These are phyloP conservation scores for Lagerstroemia fauriei DNA, from an alignment of 441 rosid genomes.

Conservation along the genomic window DNA sequence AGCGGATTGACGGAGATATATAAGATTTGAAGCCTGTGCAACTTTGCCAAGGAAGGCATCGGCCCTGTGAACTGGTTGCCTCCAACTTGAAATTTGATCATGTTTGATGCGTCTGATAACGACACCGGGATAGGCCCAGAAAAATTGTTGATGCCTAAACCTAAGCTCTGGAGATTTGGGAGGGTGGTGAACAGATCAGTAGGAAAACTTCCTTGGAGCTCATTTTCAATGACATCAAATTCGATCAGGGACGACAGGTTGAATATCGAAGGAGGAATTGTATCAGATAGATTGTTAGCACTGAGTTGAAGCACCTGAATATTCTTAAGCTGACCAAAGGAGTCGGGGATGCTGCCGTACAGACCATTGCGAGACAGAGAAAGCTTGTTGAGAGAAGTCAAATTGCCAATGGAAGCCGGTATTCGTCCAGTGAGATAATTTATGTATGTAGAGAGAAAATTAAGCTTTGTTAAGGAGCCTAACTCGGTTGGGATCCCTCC, in stretches of 20 bases:
- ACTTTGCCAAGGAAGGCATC: slow-evolving; percentile 12
- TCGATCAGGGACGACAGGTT: neutral
- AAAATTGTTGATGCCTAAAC: slow-evolving; percentile 15
- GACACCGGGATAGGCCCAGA: slow-evolving; percentile 18
- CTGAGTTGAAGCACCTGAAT: neutral
- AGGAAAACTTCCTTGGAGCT: neutral
- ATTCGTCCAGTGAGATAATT: slow-evolving; percentile 11
- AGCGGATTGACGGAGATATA: neutral
- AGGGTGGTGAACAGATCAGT: slow-evolving; percentile 1
- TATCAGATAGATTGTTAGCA: slow-evolving; percentile 5
- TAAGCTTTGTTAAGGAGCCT: neutral
- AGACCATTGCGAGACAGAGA: neutral
- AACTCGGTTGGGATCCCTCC: neutral
- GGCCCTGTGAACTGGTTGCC: neutral
- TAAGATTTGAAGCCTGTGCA: neutral
- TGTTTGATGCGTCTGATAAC: slow-evolving; percentile 23
- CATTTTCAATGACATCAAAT: neutral
- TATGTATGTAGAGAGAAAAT: neutral
- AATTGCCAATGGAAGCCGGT: slow-evolving; percentile 4
- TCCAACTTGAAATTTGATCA: neutral
- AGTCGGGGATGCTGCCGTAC: slow-evolving; percentile 1
- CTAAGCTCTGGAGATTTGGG: slow-evolving; percentile 7
- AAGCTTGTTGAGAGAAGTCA: neutral
- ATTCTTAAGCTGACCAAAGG: neutral
- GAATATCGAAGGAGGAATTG: slow-evolving; percentile 10